phyloP scores from a whole-genome alignment of 2,329 filamentous ascomycete genomes.

The Aureobasidium musti region DNA sequence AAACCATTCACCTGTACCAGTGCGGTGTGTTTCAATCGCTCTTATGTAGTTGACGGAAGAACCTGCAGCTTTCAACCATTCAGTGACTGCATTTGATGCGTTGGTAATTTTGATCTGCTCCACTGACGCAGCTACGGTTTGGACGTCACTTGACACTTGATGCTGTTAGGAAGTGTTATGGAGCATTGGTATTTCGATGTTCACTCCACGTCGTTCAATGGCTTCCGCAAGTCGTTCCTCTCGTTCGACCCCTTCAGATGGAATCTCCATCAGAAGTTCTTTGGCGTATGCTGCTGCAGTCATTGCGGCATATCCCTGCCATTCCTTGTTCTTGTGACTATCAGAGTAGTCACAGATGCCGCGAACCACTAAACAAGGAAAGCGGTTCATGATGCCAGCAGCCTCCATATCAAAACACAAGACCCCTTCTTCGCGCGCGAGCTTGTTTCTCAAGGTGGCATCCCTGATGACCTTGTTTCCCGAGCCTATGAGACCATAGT shows the following conservation, averaged over 20 bases:
- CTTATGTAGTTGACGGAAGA: not conserved
- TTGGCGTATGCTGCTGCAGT: slow-evolving; percentile 35
- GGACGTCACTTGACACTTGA: not conserved
- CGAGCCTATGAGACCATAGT: slow-evolving; percentile 46
- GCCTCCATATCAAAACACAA: slow-evolving; percentile 34
- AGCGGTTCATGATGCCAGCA: slow-evolving; percentile 27
- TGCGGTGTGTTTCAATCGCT: not conserved
- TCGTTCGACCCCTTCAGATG: not conserved
- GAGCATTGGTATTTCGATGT: not conserved
- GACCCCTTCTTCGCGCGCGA: slow-evolving; percentile 28
- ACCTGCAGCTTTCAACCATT: not conserved
- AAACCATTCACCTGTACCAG: not conserved
- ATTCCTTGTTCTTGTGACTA: slow-evolving; percentile 36
- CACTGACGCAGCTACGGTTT: not conserved
- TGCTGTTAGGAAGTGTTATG: not conserved
- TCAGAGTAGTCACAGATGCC: slow-evolving; percentile 37
- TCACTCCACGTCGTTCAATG: not conserved
- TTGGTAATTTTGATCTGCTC: not conserved
- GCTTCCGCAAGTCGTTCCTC: not conserved
- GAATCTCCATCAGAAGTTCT: slow-evolving; percentile 28
- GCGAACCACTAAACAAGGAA: slow-evolving; percentile 36
- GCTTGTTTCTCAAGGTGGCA: slow-evolving; percentile 12
- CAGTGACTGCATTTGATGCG: not conserved
- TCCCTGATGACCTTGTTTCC: slow-evolving; percentile 38
- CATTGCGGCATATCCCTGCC: slow-evolving; percentile 35